Conservation (phyloP, 768 basidiomycete species). For the Rhizopogon vinicolor region DNA sequence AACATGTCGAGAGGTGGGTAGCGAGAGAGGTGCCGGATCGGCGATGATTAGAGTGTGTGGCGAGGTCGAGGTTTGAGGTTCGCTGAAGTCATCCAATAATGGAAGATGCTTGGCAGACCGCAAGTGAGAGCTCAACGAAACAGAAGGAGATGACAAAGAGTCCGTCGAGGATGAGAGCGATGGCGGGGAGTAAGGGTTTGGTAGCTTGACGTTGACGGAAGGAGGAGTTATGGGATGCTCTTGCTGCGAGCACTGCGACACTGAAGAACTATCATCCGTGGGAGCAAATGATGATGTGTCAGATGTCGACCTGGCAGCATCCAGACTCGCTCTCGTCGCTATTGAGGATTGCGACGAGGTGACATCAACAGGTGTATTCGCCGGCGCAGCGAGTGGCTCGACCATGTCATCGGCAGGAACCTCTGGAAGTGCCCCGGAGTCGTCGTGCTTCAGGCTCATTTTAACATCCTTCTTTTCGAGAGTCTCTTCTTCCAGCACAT, state of each 20-base stretch:
- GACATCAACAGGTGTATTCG: conserved; percentile 1
- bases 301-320: conserved; percentile 7
- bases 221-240: conserved; percentile 33
- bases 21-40: conserved; percentile 23
- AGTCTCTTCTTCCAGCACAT: neutral
- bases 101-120: conserved; percentile 33
- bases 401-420: conserved; percentile 15
- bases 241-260: conserved; percentile 23
- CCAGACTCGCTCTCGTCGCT: neutral
- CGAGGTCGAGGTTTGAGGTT: conserved; percentile 19
- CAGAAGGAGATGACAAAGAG: conserved; percentile 51
- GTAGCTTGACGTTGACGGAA: conserved; percentile 23
- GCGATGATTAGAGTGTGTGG: conserved; percentile 24
- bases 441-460: conserved; percentile 7
- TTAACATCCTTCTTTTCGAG: neutral
- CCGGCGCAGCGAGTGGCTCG: neutral
- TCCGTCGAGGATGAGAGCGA: conserved; percentile 56
- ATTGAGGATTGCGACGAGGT: conserved; percentile 1
- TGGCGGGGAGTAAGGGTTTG: conserved; percentile 32
- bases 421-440: conserved; percentile 18
- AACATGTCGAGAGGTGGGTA: conserved; percentile 16
- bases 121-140: conserved; percentile 40
- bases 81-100: conserved; percentile 25
- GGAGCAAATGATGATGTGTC: conserved; percentile 20
- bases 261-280: conserved; percentile 29